Base-by-base conservation (phyloP, 495 filamentous ascomycete genomes). In the Evernia prunastri region DNA sequence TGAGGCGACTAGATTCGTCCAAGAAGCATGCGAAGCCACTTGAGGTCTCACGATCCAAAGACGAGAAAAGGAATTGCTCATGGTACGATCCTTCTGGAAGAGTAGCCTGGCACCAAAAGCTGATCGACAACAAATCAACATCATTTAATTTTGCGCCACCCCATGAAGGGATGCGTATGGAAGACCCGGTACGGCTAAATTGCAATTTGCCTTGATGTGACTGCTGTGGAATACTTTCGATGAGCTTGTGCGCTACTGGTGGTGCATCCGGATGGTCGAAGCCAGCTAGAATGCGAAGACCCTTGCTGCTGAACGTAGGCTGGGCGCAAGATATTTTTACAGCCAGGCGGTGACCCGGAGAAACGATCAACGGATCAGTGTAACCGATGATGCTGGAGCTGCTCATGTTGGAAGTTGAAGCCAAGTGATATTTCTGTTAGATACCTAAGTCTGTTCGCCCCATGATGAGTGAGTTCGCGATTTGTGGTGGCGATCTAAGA, bases 101-200 rank as follows among this genome's bases (percentile, higher is more conserved):
- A 12, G 63, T 65, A 35, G 63, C n/a, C 60, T 56, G 63, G 37
- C 57, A 65, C 63, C 63, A 65, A 40, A 65, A 61, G 7, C 25
- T 12, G 23, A 65, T 53, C 0, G 58, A 51, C 25, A 65, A 11
- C 1, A 42, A 65, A 33, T 65, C 63, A 10, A 61, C 15, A 43
- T 37, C 20, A 29, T 37, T 12, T 12, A 37, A 12, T 37, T 6
- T 37, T 12, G 36, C 12, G 12, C 36, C 36, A 7, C 45, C 37
- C 63, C 63, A 65, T 13, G 39, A 40, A 7, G 18, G 5, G 7
- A 65, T 33, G 8, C 40, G 57, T 11, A 45, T 42, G 39, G 53
- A 65, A 29, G 63, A 65, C 40, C 63, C 63, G 29, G 53, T 65
- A 18, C 58, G 57, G 39, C 39, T 60, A 7, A 51, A 65, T 61